Base-by-base conservation (phyloP, 768 basidiomycete species). In the Hygrophoropsis aurantiaca region DNA sequence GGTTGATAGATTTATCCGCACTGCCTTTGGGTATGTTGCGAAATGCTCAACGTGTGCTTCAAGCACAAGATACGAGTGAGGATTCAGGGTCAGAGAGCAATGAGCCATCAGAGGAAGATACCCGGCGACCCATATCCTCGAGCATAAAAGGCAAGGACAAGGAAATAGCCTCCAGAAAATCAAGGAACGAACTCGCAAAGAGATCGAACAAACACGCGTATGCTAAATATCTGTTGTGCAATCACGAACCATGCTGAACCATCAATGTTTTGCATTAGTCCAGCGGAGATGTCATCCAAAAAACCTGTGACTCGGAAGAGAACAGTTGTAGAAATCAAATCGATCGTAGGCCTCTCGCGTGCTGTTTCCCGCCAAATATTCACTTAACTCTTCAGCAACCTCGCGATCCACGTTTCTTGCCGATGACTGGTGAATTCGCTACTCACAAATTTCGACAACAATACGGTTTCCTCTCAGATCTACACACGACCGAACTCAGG, bases 161-260 rank as follows among this genome's bases (percentile, higher is more conserved):
- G 50, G 70, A 61, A 55, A 72, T 62, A 42, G 64, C 56, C 72
- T 69, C 63, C 54, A 55, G 67, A 42, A 72, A 70, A 50, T 62
- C 66, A 37, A 73, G 73, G 46, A 74, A 65, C 30, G 71, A 75
- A 47, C 71, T 81, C 3, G 60, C 73, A 11, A 87, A 86, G 66
- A 77, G 93, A 35, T 62, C 76, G 5, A 80, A 78, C 60, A 97
- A 97, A 59, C 86, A 95, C 68, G 91, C 94, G 94, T 94, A 67
- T 52, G 91, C 77, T 20, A 11, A 21, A 36, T 11, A 19, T 47
- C 24, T 42, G 46, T 30, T 7, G 27, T 30, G 27, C 27, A 30
- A 13, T 6, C 27, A 30, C 27, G 27, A n/a, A n/a, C n/a, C n/a
- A n/a, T n/a, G n/a, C n/a, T n/a, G 15, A 32, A 33, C n/a, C 13